Evolutionary conservation across 768 basidiomycete species (phyloP).

Genomic region (Psilocybe tampanensis): DNA sequence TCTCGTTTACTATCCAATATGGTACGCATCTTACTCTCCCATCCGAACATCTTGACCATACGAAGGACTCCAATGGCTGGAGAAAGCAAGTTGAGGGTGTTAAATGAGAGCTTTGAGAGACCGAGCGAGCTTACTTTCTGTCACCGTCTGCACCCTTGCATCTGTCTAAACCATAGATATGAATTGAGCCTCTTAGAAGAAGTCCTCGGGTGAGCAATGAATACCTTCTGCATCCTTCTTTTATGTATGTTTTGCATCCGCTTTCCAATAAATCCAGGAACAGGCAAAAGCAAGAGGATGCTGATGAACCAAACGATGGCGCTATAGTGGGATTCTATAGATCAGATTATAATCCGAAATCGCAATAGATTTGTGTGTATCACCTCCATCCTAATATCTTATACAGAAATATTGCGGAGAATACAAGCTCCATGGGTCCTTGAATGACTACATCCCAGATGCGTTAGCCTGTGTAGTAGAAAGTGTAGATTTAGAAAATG

Average conservation of each 20-base stretch:
- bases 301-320: constrained; percentile 46
- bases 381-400: constrained; percentile 48
- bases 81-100: neutral
- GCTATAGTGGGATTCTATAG: constrained; percentile 7
- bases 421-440: constrained; percentile 39
- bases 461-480: neutral
- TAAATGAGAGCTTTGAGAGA: neutral
- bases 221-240: constrained; percentile 41
- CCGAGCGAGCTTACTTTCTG: constrained; percentile 46
- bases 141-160: constrained; percentile 60
- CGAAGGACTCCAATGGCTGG: constrained; percentile 58
- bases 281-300: constrained; percentile 54
- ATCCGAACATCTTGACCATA: constrained; percentile 76
- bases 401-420: constrained; percentile 47
- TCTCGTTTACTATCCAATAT: constrained; percentile 60
- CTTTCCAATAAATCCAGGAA: constrained; percentile 57
- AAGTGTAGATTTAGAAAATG: neutral
- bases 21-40: constrained; percentile 61
- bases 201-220: neutral
- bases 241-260: constrained; percentile 48
- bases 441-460: constrained; percentile 18
- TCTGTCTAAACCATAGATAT: constrained; percentile 35
- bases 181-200: neutral
- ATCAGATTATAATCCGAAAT: neutral
- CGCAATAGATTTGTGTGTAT: neutral